These are phyloP conservation scores for Suillus subalutaceus DNA, from an alignment of 768 basidiomycete genomes.

Conservation along the genomic window DNA sequence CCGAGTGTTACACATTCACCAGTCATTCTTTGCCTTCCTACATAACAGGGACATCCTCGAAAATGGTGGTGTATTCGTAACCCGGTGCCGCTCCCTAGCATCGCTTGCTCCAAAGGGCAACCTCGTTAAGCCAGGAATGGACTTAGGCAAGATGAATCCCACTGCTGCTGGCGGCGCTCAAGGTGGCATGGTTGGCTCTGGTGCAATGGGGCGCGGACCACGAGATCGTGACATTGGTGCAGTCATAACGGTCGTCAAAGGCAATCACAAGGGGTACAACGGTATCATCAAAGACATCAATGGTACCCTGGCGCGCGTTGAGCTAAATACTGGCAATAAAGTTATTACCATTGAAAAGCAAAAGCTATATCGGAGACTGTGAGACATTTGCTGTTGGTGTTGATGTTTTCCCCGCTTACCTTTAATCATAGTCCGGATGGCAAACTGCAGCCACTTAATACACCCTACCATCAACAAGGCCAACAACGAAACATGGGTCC, in stretches of 20 bases:
- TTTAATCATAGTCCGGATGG: conserved; percentile 53
- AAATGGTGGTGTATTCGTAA: conserved; percentile 94
- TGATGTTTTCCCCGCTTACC: conserved; percentile 9
- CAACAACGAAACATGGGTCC: conserved; percentile 37
- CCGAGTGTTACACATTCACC: conserved; percentile 89
- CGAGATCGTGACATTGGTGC: conserved; percentile 83
- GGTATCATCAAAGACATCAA: conserved; percentile 96
- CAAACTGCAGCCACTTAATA: conserved; percentile 53
- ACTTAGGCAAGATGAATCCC: conserved; percentile 93
- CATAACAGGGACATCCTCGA: conserved; percentile 90
- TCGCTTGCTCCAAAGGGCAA: conserved; percentile 88
- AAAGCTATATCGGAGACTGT: conserved; percentile 75
- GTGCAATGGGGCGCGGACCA: conserved; percentile 76
- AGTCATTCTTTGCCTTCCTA: conserved; percentile 92
- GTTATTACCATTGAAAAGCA: conserved; percentile 84
- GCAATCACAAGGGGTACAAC: conserved; percentile 86
- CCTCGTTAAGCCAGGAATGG: conserved; percentile 63
- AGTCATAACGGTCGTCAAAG: conserved; percentile 79
- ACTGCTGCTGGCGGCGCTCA: conserved; percentile 56
- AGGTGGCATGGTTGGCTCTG: conserved; percentile 82
- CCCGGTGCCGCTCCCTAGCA: conserved; percentile 77
- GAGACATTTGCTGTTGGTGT: conserved; percentile 34
- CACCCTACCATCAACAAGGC: conserved; percentile 30
- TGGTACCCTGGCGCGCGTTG: conserved; percentile 83
- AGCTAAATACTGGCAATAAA: conserved; percentile 88